These are phyloP conservation scores for Triticum dicoccoides DNA, from an alignment of 176 grass and related monocot genomes.

Conservation along the genomic window DNA sequence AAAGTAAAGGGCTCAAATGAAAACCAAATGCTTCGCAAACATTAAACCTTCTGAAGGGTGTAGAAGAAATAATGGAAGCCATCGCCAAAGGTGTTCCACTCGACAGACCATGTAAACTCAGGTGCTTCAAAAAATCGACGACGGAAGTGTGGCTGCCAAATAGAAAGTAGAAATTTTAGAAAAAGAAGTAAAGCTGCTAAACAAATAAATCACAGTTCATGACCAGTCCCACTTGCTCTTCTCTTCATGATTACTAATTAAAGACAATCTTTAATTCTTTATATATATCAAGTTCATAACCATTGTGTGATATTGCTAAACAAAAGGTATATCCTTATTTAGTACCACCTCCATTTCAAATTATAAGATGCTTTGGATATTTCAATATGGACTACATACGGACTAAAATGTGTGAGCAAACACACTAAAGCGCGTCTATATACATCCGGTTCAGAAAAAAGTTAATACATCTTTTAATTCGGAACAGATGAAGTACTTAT, in stretches of 20 bases:
- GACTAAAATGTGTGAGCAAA: too few species aligned
- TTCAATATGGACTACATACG: too few species aligned
- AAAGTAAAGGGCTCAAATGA: background rate
- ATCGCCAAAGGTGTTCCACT: slow-evolving; percentile 80
- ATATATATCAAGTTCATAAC: background rate
- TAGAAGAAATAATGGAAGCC: slow-evolving; percentile 95
- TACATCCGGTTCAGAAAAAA: too few species aligned
- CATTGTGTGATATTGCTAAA: background rate
- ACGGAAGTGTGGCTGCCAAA: slow-evolving; percentile 81
- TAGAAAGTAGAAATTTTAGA: slow-evolving; percentile 6
- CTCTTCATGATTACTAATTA: background rate
- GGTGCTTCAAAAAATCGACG: slow-evolving; percentile 66
- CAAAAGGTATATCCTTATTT: background rate
- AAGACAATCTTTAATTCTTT: background rate
- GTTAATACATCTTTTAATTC: too few species aligned
- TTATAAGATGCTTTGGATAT: too few species aligned
- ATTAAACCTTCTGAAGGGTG: slow-evolving; percentile 68
- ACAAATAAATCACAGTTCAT: background rate
- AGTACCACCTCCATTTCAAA: background rate
- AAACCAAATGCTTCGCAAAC: background rate
- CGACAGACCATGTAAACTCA: slow-evolving; percentile 76
- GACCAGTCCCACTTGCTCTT: background rate
- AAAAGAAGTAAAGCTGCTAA: background rate
- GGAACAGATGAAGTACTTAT: too few species aligned
- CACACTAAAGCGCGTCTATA: too few species aligned